Conservation (phyloP, 805 yeast genomes). For the Candida taoyuanica region DNA sequence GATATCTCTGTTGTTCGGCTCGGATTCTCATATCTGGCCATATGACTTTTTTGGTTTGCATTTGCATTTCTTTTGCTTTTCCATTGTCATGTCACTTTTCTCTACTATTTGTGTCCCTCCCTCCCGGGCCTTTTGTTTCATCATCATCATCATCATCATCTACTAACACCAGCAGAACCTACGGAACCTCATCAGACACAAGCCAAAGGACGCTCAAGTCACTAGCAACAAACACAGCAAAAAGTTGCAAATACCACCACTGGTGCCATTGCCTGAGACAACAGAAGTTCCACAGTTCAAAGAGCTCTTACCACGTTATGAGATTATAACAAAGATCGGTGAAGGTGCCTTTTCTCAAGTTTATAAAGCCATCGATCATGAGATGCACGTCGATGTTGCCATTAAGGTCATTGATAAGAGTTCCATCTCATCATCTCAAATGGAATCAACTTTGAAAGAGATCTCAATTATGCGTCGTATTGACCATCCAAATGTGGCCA, state of each 20-base stretch:
- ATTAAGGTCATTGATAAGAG: slow-evolving; percentile 62
- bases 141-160: not conserved
- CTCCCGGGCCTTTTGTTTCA: too few species aligned
- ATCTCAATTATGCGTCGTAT: slow-evolving; percentile 69
- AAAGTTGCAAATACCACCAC: not conserved
- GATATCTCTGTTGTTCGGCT: too few species aligned
- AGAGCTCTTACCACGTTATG: slow-evolving; percentile 30
- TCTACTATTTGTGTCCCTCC: too few species aligned
- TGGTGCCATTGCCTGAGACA: too few species aligned
- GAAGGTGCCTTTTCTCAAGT: slow-evolving; percentile 84
- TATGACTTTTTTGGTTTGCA: too few species aligned
- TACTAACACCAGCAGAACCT: slow-evolving; percentile 12
- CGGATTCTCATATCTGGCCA: too few species aligned
- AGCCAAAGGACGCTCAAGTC: slow-evolving; percentile 6
- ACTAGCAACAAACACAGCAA: too few species aligned
- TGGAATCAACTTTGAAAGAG: slow-evolving; percentile 73
- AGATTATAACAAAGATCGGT: slow-evolving; percentile 51
- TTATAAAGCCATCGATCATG: slow-evolving; percentile 47
- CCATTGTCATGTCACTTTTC: too few species aligned
- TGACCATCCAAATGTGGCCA: slow-evolving; percentile 59
- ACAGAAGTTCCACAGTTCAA: slow-evolving; percentile 15
- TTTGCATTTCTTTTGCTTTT: too few species aligned
- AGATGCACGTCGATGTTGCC: slow-evolving; percentile 34
- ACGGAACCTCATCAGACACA: slow-evolving; percentile 13
- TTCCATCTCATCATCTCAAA: slow-evolving; percentile 57